These are phyloP conservation scores for Neurospora tetraspora DNA, from an alignment of 495 filamentous ascomycete species.

Conservation along the genomic window DNA sequence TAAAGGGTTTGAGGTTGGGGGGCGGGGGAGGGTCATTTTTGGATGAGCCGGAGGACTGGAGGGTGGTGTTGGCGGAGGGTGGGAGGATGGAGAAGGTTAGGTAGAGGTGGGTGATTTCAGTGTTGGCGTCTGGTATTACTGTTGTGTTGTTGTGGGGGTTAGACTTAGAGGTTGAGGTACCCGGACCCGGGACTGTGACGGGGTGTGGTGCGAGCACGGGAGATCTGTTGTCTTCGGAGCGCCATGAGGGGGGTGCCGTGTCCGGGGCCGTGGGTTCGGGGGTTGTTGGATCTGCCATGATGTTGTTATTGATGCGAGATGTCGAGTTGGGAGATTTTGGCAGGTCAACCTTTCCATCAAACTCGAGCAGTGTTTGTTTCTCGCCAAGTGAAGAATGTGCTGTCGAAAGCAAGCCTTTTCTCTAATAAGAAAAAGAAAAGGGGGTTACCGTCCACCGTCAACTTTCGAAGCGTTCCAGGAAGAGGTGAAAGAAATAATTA, in stretches of 20 bases:
- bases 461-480: not conserved
- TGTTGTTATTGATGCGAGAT: not conserved
- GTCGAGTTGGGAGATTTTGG: not conserved
- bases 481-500: not conserved
- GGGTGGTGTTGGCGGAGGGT: slow-evolving; percentile 44
- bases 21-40: slow-evolving; percentile 19
- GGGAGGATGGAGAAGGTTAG: slow-evolving; percentile 62
- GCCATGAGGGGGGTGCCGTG: not conserved
- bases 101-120: slow-evolving; percentile 54
- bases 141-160: not conserved
- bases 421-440: not conserved
- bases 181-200: not conserved
- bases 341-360: not conserved
- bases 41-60: slow-evolving; percentile 16
- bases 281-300: not conserved
- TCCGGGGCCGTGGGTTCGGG: not conserved
- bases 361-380: not conserved
- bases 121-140: not conserved
- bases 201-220: not conserved
- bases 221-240: not conserved
- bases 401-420: not conserved
- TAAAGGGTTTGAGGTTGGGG: slow-evolving; percentile 53
- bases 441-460: not conserved
- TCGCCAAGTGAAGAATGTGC: not conserved
- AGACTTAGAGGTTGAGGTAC: no score